These are phyloP conservation scores for Manihot esculenta DNA, from an alignment of 441 rosid species.

Conservation along the genomic window DNA sequence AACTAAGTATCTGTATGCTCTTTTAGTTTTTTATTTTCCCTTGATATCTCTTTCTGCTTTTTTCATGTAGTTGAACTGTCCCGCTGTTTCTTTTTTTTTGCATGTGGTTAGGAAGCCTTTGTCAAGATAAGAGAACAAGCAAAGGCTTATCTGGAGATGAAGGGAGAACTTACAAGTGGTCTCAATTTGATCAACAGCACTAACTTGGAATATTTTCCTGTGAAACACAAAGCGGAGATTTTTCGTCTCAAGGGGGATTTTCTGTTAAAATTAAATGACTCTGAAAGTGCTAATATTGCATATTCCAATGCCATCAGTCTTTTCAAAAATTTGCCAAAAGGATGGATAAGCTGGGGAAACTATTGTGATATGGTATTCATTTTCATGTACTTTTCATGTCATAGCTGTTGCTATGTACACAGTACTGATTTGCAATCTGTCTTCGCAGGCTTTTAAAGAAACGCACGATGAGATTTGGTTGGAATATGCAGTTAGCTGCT, in stretches of 20 bases:
- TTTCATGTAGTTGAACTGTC: too few species aligned
- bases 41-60: too few species aligned
- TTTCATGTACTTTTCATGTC: slow-evolving; percentile 24
- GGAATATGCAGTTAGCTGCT: slow-evolving; percentile 97
- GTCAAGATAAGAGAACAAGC: slow-evolving; percentile 98
- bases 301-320: slow-evolving; percentile 88
- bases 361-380: slow-evolving; percentile 88
- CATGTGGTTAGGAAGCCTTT: slow-evolving; percentile 83
- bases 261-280: slow-evolving; percentile 64
- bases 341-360: slow-evolving; percentile 99
- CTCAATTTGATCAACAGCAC: slow-evolving; percentile 85
- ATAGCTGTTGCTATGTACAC: slow-evolving; percentile 15
- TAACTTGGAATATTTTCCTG: slow-evolving; percentile 85
- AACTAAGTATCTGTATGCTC: not conserved
- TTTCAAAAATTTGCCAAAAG: slow-evolving; percentile 90
- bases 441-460: slow-evolving; percentile 82
- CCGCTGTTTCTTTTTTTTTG: slow-evolving; percentile 25
- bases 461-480: slow-evolving; percentile 91
- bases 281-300: slow-evolving; percentile 81
- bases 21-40: not conserved
- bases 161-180: slow-evolving; percentile 84
- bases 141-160: slow-evolving; percentile 84
- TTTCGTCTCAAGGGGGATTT: slow-evolving; percentile 91
- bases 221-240: slow-evolving; percentile 88
- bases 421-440: slow-evolving; percentile 25